phyloP scores from a whole-genome alignment of 2,329 filamentous ascomycete genomes.

The Pseudocercospora crystallina region DNA sequence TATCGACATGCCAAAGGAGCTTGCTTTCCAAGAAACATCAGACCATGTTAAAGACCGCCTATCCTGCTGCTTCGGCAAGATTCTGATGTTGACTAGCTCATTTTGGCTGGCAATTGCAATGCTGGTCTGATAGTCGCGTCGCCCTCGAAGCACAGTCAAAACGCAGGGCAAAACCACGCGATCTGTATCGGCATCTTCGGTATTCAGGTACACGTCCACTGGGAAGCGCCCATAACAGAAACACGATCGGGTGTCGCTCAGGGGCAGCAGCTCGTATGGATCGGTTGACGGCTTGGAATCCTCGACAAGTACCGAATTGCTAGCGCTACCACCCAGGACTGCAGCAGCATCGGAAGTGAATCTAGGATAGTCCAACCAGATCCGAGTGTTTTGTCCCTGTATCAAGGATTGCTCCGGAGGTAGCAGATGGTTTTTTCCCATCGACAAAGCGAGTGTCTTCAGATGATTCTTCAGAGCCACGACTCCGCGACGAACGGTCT shows the following conservation, averaged over 20 bases:
- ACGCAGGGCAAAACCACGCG: constrained; percentile 70
- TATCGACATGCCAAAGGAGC: constrained; percentile 64
- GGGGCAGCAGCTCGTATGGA: constrained; percentile 68
- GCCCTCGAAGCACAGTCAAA: constrained; percentile 70
- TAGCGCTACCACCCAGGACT: constrained; percentile 61
- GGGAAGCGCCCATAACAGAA: constrained; percentile 81
- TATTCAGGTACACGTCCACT: constrained; percentile 72
- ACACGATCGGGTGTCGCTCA: constrained; percentile 70
- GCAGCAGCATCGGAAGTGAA: constrained; percentile 70
- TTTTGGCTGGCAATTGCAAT: constrained; percentile 78
- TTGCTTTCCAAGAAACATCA: constrained; percentile 75
- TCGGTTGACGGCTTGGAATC: constrained; percentile 22
- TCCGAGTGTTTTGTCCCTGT: constrained; percentile 74
- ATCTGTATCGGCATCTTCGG: constrained; percentile 67
- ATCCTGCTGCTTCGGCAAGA: constrained; percentile 56
- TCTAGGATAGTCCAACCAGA: constrained; percentile 77
- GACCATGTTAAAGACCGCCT: constrained; percentile 72
- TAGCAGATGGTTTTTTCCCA: constrained; percentile 76
- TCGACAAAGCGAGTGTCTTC: constrained; percentile 73
- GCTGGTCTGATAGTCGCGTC: constrained; percentile 67
- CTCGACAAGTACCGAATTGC: constrained; percentile 22
- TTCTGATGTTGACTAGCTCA: constrained; percentile 70
- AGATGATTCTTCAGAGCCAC: constrained; percentile 42
- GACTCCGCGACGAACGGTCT: constrained; percentile 8
- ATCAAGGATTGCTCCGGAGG: constrained; percentile 65